Conservation (phyloP, 2,329 filamentous ascomycete species). For the Phaeophleospora eucalypticola region DNA sequence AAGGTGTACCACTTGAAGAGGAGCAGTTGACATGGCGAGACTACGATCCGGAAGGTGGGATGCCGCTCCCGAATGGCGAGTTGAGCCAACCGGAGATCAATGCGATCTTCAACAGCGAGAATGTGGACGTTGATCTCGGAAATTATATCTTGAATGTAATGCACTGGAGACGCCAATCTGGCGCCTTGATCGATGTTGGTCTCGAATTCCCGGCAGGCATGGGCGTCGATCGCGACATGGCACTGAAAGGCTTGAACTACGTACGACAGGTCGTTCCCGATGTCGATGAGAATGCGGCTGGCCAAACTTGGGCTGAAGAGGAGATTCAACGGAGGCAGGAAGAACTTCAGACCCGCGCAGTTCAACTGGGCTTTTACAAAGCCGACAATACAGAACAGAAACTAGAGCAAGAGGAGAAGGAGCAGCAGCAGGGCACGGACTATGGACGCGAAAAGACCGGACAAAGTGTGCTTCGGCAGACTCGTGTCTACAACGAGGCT, state of each 20-base stretch:
- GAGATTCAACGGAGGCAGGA: constrained; percentile 30
- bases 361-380: constrained; percentile 36
- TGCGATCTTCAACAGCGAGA: constrained; percentile 29
- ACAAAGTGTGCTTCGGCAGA: constrained; percentile 26
- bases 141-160: constrained; percentile 36
- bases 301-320: constrained; percentile 32
- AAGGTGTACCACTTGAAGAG: constrained; percentile 19
- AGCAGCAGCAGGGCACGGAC: constrained; percentile 25
- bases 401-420: constrained; percentile 14
- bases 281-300: constrained; percentile 34
- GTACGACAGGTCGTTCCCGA: constrained; percentile 28
- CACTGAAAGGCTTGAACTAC: constrained; percentile 32
- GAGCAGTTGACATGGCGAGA: constrained; percentile 34
- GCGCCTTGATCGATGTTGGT: constrained; percentile 35
- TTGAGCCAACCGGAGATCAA: constrained; percentile 26
- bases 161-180: constrained; percentile 35
- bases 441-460: constrained; percentile 27
- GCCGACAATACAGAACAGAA: constrained; percentile 11
- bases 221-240: constrained; percentile 25
- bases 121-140: constrained; percentile 30
- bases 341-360: constrained; percentile 28
- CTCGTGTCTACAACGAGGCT: constrained; percentile 29
- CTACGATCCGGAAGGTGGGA: constrained; percentile 35
- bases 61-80: constrained; percentile 33
- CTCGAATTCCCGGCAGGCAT: constrained; percentile 28